Percentiles rank a stretch among this genome's conserved stretches.
phyloP scores from a whole-genome alignment of 2,329 filamentous ascomycete genomes.

The Colletotrichum sp. region DNA sequence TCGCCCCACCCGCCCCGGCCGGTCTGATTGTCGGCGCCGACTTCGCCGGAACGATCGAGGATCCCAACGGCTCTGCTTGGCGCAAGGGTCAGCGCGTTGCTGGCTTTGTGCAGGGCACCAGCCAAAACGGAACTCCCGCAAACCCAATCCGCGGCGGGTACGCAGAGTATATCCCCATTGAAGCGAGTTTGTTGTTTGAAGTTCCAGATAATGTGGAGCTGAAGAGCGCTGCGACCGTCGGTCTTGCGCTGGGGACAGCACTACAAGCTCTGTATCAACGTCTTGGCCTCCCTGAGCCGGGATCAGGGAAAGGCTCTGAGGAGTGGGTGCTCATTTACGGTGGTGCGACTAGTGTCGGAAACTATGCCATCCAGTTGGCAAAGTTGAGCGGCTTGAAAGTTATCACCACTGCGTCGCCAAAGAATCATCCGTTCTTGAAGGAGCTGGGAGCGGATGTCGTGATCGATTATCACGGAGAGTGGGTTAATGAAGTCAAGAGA shows the following conservation, averaged over 20 bases:
- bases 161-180: not conserved
- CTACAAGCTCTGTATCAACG: not conserved
- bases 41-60: constrained; percentile 34
- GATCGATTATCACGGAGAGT: constrained; percentile 47
- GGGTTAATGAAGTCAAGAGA: not conserved
- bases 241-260: not conserved
- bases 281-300: not conserved
- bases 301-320: not conserved
- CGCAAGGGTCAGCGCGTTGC: constrained; percentile 33
- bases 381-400: not conserved
- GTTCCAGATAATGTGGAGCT: not conserved
- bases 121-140: not conserved
- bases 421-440: constrained; percentile 41
- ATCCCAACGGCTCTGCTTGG: constrained; percentile 34
- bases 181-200: not conserved
- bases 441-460: constrained; percentile 47
- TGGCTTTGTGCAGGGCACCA: constrained; percentile 34
- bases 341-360: constrained; percentile 22
- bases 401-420: constrained; percentile 2
- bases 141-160: not conserved
- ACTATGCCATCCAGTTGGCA: constrained; percentile 1
- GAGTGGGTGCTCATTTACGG: constrained; percentile 28
- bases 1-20: constrained; percentile 13
- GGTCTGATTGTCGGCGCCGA: constrained; percentile 35
- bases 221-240: not conserved